A percentile compares a stretch with the other conserved stretches of the same genome.
phyloP scores from a whole-genome alignment of 768 basidiomycete species.

The Tephrocybe sp. region DNA sequence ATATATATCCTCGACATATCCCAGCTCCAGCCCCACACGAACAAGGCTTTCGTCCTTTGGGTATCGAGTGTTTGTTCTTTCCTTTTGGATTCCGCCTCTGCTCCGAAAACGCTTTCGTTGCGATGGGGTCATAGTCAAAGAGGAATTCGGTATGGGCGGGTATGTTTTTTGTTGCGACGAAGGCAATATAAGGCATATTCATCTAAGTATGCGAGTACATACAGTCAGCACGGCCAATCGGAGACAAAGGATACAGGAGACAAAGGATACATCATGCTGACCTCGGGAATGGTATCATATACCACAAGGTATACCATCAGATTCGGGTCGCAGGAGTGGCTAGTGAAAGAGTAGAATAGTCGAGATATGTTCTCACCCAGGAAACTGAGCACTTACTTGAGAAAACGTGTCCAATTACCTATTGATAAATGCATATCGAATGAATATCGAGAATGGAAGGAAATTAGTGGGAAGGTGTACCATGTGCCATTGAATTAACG shows the following conservation, averaged over 20 bases:
- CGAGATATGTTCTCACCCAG: neutral
- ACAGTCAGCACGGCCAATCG: neutral
- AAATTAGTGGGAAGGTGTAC: conserved; percentile 31
- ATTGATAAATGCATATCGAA: neutral
- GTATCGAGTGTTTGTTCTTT: conserved; percentile 24
- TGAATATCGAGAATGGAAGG: neutral
- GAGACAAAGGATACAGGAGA: neutral
- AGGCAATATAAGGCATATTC: conserved; percentile 63
- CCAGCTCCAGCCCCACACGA: conserved; percentile 28
- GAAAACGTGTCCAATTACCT: conserved; percentile 80
- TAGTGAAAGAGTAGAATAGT: conserved; percentile 22
- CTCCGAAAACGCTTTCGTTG: conserved; percentile 14
- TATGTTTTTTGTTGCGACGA: conserved; percentile 51
- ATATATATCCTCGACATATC: conserved; percentile 22
- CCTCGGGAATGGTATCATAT: conserved; percentile 60
- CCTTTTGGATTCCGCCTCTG: conserved; percentile 18
- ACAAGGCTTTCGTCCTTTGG: conserved; percentile 33
- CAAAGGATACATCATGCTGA: conserved; percentile 23
- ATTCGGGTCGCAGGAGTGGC: conserved; percentile 71
- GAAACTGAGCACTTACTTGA: conserved; percentile 49
- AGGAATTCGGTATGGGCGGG: conserved; percentile 55
- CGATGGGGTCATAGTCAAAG: conserved; percentile 62
- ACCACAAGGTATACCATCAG: conserved; percentile 56
- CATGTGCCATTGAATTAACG: conserved; percentile 53
- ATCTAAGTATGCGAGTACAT: conserved; percentile 31